A percentile compares a stretch with the other conserved stretches of the same genome.
These are phyloP conservation scores for Calocybe gangraenosa DNA, from an alignment of 768 basidiomycete genomes.

Conservation along the genomic window DNA sequence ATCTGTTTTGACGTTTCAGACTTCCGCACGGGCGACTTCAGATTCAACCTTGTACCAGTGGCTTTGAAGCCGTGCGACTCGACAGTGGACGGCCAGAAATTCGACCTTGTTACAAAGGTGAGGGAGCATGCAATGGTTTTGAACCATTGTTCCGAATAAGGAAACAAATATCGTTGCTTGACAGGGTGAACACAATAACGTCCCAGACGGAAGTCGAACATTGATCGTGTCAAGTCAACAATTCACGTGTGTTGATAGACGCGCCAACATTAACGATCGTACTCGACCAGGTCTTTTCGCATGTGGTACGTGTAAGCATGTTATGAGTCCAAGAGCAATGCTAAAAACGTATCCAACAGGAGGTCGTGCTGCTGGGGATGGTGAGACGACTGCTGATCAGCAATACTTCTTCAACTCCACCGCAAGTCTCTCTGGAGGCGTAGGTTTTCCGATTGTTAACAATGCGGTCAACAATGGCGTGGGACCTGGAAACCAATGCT, in stretches of 20 bases:
- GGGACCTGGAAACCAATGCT: constrained; percentile 22
- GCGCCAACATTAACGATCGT: constrained; percentile 21
- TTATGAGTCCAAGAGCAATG: not conserved
- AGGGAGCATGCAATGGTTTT: not conserved
- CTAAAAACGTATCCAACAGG: constrained; percentile 10
- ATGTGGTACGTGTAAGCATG: constrained; percentile 14
- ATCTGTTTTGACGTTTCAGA: constrained; percentile 25
- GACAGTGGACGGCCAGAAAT: constrained; percentile 24
- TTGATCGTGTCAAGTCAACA: constrained; percentile 28
- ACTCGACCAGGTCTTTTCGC: constrained; percentile 25
- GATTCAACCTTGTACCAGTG: constrained; percentile 29
- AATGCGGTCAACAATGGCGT: constrained; percentile 21
- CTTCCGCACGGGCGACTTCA: constrained; percentile 26
- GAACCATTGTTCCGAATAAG: not conserved
- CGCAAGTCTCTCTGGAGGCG: constrained; percentile 14
- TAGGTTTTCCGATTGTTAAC: constrained; percentile 17
- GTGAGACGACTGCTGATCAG: constrained; percentile 22
- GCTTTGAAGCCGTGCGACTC: constrained; percentile 22
- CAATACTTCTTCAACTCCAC: constrained; percentile 23
- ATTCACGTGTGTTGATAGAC: constrained; percentile 23
- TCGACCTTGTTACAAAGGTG: constrained; percentile 27
- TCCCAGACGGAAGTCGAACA: constrained; percentile 19
- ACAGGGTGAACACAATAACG: constrained; percentile 25
- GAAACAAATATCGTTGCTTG: not conserved
- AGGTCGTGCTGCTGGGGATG: constrained; percentile 25